phyloP scores from a whole-genome alignment of 257 asterid species.

The Coffea eugenioides region DNA sequence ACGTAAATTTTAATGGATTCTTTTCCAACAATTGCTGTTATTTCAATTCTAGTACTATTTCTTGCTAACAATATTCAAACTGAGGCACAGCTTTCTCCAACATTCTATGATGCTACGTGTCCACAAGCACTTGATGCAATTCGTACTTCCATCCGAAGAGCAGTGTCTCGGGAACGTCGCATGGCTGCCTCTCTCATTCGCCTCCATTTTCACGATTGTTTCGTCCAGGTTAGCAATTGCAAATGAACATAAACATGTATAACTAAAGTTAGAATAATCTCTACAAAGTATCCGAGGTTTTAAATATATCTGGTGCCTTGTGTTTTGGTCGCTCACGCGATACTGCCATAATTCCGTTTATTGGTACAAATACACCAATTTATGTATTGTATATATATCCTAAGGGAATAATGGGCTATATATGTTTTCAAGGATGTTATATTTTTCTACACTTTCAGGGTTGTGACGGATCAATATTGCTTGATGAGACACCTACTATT shows the following conservation, averaged over 20 bases:
- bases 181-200: slow-evolving; percentile 27
- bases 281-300: too few relatives aligned
- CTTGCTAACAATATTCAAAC: background rate
- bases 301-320: too few relatives aligned
- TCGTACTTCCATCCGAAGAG: slow-evolving; percentile 10
- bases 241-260: too few relatives aligned
- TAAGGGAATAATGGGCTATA: too few relatives aligned
- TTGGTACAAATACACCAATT: too few relatives aligned
- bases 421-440: too few relatives aligned
- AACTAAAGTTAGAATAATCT: background rate
- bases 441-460: slow-evolving; percentile 7
- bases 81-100: slow-evolving; percentile 27
- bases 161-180: slow-evolving; percentile 23
- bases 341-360: too few relatives aligned
- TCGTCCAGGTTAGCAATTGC: slow-evolving; percentile 12
- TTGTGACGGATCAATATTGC: slow-evolving; percentile 29
- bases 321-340: too few relatives aligned
- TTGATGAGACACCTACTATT: slow-evolving; percentile 15
- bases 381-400: too few relatives aligned
- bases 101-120: slow-evolving; percentile 20
- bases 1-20: background rate
- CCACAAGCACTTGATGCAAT: slow-evolving; percentile 16
- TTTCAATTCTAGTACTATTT: background rate
- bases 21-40: background rate
- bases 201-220: slow-evolving; percentile 30